Conservation (phyloP, 2,329 filamentous ascomycete genomes). For the Paracamarosporium sp. region DNA sequence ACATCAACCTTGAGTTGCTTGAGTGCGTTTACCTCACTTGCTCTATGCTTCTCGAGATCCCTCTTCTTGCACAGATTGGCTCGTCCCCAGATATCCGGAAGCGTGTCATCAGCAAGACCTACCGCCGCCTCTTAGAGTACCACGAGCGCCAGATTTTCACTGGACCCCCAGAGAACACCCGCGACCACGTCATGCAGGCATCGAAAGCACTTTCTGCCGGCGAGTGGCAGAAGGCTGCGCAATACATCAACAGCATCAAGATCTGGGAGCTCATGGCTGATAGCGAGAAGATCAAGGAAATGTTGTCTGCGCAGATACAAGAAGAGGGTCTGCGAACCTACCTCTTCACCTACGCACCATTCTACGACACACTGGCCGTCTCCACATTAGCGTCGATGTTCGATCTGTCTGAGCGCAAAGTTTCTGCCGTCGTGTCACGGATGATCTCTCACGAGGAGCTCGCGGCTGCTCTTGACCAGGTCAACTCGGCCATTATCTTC, state of each 20-base stretch:
- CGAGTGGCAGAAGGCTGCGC: conserved; percentile 96
- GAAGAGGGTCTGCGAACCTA: conserved; percentile 98
- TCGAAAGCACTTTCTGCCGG: conserved; percentile 95
- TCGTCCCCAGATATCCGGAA: conserved; percentile 97
- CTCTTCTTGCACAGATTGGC: conserved; percentile 92
- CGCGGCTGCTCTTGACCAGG: conserved; percentile 93
- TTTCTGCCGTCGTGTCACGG: conserved; percentile 93
- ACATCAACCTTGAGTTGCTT: conserved; percentile 98
- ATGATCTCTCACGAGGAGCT: conserved; percentile 99
- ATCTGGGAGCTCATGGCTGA: conserved; percentile 99
- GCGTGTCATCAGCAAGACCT: conserved; percentile 98
- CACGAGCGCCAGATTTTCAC: conserved; percentile 99
- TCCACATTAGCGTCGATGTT: conserved; percentile 91
- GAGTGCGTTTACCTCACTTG: conserved; percentile 99
- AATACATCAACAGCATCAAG: conserved; percentile 97
- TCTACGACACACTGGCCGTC: conserved; percentile 95
- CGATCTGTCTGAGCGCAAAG: conserved; percentile 88
- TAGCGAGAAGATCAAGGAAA: conserved; percentile 89
- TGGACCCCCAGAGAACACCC: conserved; percentile 96
- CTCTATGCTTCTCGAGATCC: conserved; percentile 99
- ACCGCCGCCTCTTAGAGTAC: conserved; percentile 98
- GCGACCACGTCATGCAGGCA: conserved; percentile 98
- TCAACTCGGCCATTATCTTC: conserved; percentile 97
- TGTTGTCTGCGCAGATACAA: conserved; percentile 98
- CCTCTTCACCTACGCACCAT: conserved; percentile 98